A percentile compares a stretch with the other conserved stretches of the same genome.
phyloP scores from a whole-genome alignment of 257 asterid genomes.

The Striga asiatica region DNA sequence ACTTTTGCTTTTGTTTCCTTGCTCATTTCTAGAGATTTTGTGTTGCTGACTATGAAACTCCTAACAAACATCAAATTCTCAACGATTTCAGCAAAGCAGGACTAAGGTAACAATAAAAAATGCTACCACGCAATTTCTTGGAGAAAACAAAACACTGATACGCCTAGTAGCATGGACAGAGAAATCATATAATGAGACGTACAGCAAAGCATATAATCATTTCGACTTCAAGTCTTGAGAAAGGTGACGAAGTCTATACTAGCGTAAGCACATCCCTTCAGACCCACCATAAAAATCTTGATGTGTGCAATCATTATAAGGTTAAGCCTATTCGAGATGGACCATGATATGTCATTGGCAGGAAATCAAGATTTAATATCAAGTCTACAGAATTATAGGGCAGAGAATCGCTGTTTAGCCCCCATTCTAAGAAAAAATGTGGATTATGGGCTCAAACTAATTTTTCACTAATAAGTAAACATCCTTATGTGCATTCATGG shows the following conservation, averaged over 20 bases:
- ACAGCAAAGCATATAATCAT: conserved; percentile 1
- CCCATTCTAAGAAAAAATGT: not conserved
- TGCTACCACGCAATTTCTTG: not conserved
- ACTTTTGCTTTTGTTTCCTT: conserved; percentile 38
- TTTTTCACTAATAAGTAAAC: not conserved
- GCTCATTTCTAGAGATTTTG: conserved; percentile 20
- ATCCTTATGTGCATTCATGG: conserved; percentile 2
- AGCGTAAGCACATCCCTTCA: too few species aligned
- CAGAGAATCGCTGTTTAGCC: not conserved
- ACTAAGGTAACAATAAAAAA: not conserved
- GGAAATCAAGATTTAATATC: not conserved
- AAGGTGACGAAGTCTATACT: too few species aligned
- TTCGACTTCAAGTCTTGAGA: conserved; percentile 2
- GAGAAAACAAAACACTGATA: not conserved
- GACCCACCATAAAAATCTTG: not conserved
- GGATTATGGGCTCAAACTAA: not conserved
- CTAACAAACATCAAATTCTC: conserved; percentile 13
- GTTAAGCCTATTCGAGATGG: conserved; percentile 6
- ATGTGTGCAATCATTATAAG: not conserved
- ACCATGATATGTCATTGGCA: not conserved
- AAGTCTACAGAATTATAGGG: conserved; percentile 1
- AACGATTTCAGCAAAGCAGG: conserved; percentile 18
- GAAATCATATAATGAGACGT: not conserved
- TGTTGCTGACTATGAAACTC: conserved; percentile 14
- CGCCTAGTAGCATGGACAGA: not conserved